A percentile compares a stretch with the other conserved stretches of the same genome.
phyloP scores from a whole-genome alignment of 225 moss, liverwort and hornwort genomes.

The Takakia lepidozioides region DNA sequence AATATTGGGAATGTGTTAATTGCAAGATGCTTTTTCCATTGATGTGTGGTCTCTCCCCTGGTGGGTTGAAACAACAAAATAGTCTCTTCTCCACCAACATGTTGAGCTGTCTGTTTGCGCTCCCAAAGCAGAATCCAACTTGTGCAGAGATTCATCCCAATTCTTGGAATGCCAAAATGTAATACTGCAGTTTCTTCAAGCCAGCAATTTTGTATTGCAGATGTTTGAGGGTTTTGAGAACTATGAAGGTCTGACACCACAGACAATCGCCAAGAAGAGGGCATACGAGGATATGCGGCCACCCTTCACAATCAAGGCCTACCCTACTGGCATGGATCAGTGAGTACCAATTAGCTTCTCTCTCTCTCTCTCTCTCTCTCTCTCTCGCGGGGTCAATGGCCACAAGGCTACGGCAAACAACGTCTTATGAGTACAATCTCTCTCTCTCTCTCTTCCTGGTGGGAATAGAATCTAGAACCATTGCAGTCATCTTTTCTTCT shows the following conservation, averaged over 20 bases:
- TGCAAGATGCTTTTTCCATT: neutral
- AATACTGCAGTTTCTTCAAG: too few relatives aligned
- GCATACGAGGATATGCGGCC: conserved; percentile 29
- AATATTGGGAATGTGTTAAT: neutral
- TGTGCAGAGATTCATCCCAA: too few relatives aligned
- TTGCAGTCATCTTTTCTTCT: too few relatives aligned
- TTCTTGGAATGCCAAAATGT: too few relatives aligned
- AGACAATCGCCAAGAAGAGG: conserved; percentile 34
- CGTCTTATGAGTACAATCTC: neutral
- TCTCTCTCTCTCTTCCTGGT: neutral
- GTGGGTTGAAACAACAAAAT: too few relatives aligned
- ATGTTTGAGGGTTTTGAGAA: conserved; percentile 36
- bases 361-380: neutral
- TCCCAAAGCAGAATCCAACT: too few relatives aligned
- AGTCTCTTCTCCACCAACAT: too few relatives aligned
- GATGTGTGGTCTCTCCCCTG: too few relatives aligned
- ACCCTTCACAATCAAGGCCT: conserved; percentile 11
- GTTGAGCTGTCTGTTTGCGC: too few relatives aligned
- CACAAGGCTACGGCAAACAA: neutral
- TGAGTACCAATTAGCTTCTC: conserved; percentile 12
- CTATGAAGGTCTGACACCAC: conserved; percentile 14
- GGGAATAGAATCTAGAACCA: too few relatives aligned
- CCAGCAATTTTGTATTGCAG: too few relatives aligned
- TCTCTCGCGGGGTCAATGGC: neutral
- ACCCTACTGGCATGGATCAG: conserved; percentile 41